Conservation (phyloP, 192 early-diverging fungal species). For the Backusella parvicylindrica region DNA sequence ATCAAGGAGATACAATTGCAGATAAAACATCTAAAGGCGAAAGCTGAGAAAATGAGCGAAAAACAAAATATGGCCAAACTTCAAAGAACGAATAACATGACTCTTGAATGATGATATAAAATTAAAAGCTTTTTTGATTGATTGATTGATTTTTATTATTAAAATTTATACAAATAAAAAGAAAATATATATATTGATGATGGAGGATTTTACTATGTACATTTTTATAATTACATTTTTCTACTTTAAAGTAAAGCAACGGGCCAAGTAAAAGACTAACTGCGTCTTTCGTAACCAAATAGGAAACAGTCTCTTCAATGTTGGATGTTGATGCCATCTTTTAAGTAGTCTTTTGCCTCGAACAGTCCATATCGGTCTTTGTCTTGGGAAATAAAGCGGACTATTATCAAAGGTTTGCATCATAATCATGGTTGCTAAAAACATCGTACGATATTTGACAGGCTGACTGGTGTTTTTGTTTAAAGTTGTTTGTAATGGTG, state of each 20-base stretch:
- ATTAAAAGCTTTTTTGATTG: background rate
- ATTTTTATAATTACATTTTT: constrained; percentile 3
- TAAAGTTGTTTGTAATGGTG: background rate
- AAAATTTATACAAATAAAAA: background rate
- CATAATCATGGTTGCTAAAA: background rate
- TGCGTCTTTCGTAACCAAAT: background rate
- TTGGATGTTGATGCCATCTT: background rate
- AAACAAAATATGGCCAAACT: background rate
- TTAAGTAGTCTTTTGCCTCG: background rate
- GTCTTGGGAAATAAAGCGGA: background rate
- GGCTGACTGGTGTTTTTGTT: background rate
- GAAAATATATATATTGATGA: background rate
- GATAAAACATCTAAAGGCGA: background rate
- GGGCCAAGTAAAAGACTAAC: background rate
- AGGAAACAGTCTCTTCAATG: background rate
- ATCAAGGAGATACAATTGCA: background rate
- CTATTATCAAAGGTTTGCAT: background rate
- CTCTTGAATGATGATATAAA: background rate
- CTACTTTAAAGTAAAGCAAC: background rate
- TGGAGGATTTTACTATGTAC: background rate
- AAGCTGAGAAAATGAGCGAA: background rate
- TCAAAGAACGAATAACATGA: background rate
- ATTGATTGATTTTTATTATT: background rate
- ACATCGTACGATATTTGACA: constrained; percentile 1
- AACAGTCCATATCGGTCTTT: background rate